phyloP scores from a whole-genome alignment of 2,329 filamentous ascomycete species.

The Uncinocarpus reesii region DNA sequence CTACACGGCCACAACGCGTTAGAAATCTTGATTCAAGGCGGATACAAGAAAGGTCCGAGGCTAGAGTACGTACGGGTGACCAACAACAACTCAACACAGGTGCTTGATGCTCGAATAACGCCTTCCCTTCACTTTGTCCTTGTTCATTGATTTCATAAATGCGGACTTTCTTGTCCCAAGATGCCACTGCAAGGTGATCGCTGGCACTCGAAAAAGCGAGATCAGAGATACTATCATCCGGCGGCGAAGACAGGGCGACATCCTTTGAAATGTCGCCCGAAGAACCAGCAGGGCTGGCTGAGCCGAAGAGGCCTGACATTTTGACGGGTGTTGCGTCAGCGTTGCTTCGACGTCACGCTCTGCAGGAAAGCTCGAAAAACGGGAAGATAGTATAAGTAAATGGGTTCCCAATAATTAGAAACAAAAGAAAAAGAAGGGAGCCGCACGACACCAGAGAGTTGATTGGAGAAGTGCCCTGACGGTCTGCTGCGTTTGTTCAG shows the following conservation, averaged over 20 bases:
- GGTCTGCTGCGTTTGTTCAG: background rate
- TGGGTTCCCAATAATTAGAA: background rate
- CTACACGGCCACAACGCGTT: constrained; percentile 37
- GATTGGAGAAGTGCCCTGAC: background rate
- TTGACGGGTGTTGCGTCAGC: background rate
- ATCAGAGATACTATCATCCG: constrained; percentile 82
- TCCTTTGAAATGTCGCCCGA: constrained; percentile 88
- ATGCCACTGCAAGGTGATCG: constrained; percentile 79
- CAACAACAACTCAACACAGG: constrained; percentile 79
- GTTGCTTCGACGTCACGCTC: background rate
- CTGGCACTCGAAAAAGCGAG: constrained; percentile 66
- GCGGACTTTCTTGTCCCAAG: constrained; percentile 96
- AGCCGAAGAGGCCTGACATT: constrained; percentile 16
- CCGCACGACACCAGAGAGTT: background rate
- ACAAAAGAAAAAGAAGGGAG: background rate
- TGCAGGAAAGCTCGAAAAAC: background rate
- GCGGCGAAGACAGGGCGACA: constrained; percentile 64
- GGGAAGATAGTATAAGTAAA: background rate
- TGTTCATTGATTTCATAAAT: constrained; percentile 81
- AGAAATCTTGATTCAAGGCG: background rate
- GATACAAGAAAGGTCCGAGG: constrained; percentile 9
- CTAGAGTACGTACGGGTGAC: constrained; percentile 59
- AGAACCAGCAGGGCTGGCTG: constrained; percentile 51
- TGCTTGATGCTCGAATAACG: constrained; percentile 72
- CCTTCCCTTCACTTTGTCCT: constrained; percentile 74